Conservation (phyloP, 139 green algal species). For the Chlamydomonas incerta region DNA sequence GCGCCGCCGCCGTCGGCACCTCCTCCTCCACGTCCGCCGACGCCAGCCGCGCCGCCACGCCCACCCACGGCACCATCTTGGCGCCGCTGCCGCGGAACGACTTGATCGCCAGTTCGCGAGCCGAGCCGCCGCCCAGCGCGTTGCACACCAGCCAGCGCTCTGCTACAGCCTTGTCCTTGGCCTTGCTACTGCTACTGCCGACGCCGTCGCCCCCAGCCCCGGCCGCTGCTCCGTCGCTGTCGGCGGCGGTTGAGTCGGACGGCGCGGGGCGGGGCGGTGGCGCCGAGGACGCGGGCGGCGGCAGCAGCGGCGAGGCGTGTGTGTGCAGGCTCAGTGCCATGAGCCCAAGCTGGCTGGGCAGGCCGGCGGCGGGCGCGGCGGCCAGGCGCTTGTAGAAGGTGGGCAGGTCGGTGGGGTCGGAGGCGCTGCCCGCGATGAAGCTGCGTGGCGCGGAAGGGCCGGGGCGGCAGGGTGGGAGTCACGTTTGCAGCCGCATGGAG, state of each 20-base stretch:
- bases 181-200: neutral
- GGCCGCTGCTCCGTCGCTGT: neutral
- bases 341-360: slow-evolving; percentile 44
- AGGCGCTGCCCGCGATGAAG: slow-evolving; percentile 34
- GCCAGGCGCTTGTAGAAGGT: slow-evolving; percentile 45
- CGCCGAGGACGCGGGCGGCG: neutral
- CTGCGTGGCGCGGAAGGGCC: too few species aligned
- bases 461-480: too few species aligned
- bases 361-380: neutral
- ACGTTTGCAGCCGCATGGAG: neutral
- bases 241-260: too few species aligned
- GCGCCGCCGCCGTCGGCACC: neutral
- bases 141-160: slow-evolving; percentile 74
- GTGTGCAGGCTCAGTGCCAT: slow-evolving; percentile 34
- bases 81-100: slow-evolving; percentile 34
- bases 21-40: neutral
- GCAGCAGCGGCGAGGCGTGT: neutral
- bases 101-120: slow-evolving; percentile 50
- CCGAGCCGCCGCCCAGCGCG: slow-evolving; percentile 56
- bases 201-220: neutral
- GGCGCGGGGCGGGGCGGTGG: too few species aligned
- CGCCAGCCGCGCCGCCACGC: slow-evolving; percentile 68
- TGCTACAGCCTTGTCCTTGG: neutral
- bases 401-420: slow-evolving; percentile 22
- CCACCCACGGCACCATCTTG: slow-evolving; percentile 83